A percentile compares a stretch with the other conserved stretches of the same genome.
phyloP scores from a whole-genome alignment of 225 moss, liverwort and hornwort genomes.

The Bryoerythrophyllum caledonicum region DNA sequence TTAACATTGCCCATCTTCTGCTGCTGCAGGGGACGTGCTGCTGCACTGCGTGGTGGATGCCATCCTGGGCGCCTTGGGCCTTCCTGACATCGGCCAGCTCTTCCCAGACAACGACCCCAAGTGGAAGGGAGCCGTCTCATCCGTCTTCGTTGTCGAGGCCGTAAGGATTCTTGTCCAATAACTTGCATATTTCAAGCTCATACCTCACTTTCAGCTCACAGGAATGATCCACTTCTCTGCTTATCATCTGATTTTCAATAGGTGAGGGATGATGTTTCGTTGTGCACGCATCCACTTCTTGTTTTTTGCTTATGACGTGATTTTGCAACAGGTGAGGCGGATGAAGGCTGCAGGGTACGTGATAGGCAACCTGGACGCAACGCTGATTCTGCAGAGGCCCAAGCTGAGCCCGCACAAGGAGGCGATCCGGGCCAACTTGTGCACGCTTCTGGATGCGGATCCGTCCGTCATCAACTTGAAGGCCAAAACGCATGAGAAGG shows the following conservation, averaged over 20 bases:
- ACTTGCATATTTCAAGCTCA: no score
- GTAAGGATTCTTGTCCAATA: conserved; percentile 60
- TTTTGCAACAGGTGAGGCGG: conserved; percentile 63
- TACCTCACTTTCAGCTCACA: no score
- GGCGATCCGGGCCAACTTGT: conserved; percentile 78
- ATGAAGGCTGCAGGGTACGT: conserved; percentile 91
- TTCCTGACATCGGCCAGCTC: conserved; percentile 94
- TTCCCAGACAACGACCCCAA: conserved; percentile 96
- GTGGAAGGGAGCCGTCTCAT: conserved; percentile 91
- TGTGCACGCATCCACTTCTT: neutral
- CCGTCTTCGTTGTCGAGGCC: conserved; percentile 90
- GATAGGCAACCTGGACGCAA: conserved; percentile 92
- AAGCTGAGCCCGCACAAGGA: conserved; percentile 94
- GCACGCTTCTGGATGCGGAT: conserved; percentile 75
- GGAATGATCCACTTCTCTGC: no score
- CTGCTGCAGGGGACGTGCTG: conserved; percentile 73
- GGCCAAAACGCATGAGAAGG: conserved; percentile 97
- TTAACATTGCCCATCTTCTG: no score
- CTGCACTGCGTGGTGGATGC: conserved; percentile 95
- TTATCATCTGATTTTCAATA: no score
- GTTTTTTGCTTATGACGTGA: conserved; percentile 7
- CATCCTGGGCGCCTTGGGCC: conserved; percentile 87
- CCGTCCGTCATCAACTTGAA: conserved; percentile 81
- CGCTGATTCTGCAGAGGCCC: conserved; percentile 87
- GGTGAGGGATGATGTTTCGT: no score